Conservation (phyloP, 2,329 filamentous ascomycete genomes). For the Pseudogymnoascus sp. region DNA sequence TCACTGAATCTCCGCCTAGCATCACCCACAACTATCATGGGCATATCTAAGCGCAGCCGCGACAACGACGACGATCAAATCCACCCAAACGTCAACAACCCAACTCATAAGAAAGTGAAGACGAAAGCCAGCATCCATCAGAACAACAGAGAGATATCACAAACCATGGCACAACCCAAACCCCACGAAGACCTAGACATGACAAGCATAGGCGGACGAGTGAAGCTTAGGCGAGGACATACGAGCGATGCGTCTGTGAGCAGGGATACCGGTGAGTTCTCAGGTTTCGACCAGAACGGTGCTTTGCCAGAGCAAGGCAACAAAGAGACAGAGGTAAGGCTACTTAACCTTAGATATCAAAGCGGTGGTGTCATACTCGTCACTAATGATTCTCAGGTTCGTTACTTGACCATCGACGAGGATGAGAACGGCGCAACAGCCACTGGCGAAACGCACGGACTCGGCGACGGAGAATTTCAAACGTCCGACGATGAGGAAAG, state of each 20-base stretch:
- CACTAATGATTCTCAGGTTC: no score
- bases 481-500: no score
- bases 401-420: no score
- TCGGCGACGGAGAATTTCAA: no score
- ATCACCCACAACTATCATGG: background rate
- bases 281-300: background rate
- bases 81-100: background rate
- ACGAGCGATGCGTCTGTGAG: background rate
- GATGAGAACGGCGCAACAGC: no score
- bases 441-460: no score
- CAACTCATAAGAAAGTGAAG: background rate
- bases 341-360: background rate
- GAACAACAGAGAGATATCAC: background rate
- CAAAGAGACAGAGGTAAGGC: background rate
- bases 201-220: background rate
- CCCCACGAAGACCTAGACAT: background rate
- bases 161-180: background rate
- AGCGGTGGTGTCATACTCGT: no score
- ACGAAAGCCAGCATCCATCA: background rate
- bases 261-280: background rate
- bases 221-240: background rate
- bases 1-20: background rate
- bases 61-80: background rate
- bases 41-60: background rate
- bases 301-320: background rate